Evolutionary conservation across 768 basidiomycete genomes (phyloP).

Genomic region (Tylopilus intermedius): DNA sequence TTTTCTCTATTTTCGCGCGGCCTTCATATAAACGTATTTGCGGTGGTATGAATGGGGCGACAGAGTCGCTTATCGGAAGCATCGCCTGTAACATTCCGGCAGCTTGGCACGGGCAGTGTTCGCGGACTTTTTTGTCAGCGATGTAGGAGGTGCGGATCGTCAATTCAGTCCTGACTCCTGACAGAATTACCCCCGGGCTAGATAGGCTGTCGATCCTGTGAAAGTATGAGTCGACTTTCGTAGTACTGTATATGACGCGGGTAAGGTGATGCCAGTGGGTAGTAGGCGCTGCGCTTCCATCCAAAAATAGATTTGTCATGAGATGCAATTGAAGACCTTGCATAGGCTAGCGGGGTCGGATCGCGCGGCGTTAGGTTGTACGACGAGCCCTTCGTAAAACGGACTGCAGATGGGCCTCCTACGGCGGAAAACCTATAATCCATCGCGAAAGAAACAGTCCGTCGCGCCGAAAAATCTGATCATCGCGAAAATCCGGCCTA

Average conservation of each 20-base stretch:
- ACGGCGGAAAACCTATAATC: too few relatives aligned
- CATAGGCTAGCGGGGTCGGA: conserved; percentile 6
- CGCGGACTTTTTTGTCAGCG: conserved; percentile 7
- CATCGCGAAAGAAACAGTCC: too few relatives aligned
- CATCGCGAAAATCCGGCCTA: too few relatives aligned
- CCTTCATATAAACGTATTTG: not conserved
- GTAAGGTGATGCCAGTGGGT: not conserved
- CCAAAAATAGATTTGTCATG: not conserved
- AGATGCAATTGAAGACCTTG: not conserved
- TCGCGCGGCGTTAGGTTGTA: conserved; percentile 7
- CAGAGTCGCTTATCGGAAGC: not conserved
- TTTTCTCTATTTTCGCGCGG: not conserved
- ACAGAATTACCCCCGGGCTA: not conserved
- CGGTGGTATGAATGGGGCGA: too few relatives aligned
- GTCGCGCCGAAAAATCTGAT: too few relatives aligned
- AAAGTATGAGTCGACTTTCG: not conserved
- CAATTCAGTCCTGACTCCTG: conserved; percentile 1
- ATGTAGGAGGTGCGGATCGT: conserved; percentile 13
- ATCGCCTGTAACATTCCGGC: not conserved
- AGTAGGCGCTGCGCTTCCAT: not conserved
- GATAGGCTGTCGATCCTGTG: not conserved
- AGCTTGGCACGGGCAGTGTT: not conserved
- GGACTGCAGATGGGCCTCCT: not conserved
- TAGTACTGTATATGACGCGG: not conserved
- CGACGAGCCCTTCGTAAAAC: not conserved